Evolutionary conservation across 2,329 filamentous ascomycete species (phyloP), one percentile per base, ranked within the genome.

Genomic region (Ophiocordyceps camponoti-leonardi): DNA sequence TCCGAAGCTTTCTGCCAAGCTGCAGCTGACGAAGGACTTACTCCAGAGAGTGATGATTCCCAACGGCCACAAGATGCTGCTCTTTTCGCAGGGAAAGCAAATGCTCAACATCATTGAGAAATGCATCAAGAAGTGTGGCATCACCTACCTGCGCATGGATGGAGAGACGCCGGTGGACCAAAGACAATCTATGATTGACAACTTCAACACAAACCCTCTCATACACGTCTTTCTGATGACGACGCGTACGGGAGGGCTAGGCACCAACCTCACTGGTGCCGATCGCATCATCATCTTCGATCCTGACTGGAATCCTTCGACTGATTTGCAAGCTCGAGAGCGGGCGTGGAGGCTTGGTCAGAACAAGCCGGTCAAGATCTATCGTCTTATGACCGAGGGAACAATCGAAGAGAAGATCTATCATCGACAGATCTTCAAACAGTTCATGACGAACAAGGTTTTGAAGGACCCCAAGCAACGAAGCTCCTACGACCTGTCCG

Each of bases 351-450:
- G 92, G 47, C 67, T 98, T 2, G 92, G 92, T 0, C 92, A 98
- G 65, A 95, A 93, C 61, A 81, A 83, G 45, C 86, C 94, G 43
- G 92, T 98, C 26, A 88, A 86, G 5, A 94, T 98, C 20, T 98
- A 95, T 60, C 83, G 93, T 33, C 72, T 98, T n/a, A 94, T 98
- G 84, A 94, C 86, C 4, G 86, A 90, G 6, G 92, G 92, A 1
- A 98, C 93, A 0, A 98, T 98, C 22, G 92, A 98, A 58, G 92
- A 98, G 62, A 98, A 98, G 67, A 98, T 98, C 28, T 98, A 96
- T 51, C 90, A 98, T 61, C 83, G 93, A 16, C 92, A 98, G 58
- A 92, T 98, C 44, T 98, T 94, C 71, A 98, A 98, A 62, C 90
- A 96, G 54, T 95, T 96, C 58, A 71, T 98, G 49, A 92, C 87